These are phyloP conservation scores for Paralagenidium karlingii DNA, from an alignment of 352 stramenopile species.

Conservation along the genomic window DNA sequence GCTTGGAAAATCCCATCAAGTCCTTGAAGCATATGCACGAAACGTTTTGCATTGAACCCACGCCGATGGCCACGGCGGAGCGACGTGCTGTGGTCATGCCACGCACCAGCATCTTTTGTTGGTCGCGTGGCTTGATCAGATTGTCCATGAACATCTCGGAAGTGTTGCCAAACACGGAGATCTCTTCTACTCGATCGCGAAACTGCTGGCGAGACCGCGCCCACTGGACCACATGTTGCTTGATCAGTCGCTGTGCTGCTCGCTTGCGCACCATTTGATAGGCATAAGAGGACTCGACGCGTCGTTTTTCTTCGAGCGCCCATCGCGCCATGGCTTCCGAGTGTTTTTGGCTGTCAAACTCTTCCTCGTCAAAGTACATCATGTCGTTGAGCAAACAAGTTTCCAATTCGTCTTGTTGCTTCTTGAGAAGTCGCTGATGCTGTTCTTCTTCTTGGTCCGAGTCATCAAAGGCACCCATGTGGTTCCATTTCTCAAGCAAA, in stretches of 20 bases:
- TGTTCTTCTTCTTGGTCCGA: no score
- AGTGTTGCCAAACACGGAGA: conserved; percentile 44
- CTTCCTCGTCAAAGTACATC: no score
- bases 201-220: conserved; percentile 30
- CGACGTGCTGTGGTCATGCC: conserved; percentile 1
- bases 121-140: conserved; percentile 16
- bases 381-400: no score
- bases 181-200: conserved; percentile 36
- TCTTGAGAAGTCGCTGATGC: no score
- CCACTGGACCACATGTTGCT: conserved; percentile 39
- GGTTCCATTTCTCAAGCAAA: conserved; percentile 42
- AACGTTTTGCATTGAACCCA: conserved; percentile 9
- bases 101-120: conserved; percentile 3
- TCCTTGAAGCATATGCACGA: conserved; percentile 34
- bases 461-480: conserved; percentile 26
- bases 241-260: conserved; percentile 40
- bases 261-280: conserved; percentile 45
- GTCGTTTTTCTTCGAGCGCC: conserved; percentile 3
- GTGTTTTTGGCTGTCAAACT: no score
- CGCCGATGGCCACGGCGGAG: neutral
- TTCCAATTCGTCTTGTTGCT: no score
- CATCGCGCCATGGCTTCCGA: no score
- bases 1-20: conserved; percentile 49
- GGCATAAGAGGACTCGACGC: conserved; percentile 25
- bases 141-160: conserved; percentile 34